Evolutionary conservation across 352 stramenopile genomes (phyloP).

Genomic region (Globisporangium recalcitrans): DNA sequence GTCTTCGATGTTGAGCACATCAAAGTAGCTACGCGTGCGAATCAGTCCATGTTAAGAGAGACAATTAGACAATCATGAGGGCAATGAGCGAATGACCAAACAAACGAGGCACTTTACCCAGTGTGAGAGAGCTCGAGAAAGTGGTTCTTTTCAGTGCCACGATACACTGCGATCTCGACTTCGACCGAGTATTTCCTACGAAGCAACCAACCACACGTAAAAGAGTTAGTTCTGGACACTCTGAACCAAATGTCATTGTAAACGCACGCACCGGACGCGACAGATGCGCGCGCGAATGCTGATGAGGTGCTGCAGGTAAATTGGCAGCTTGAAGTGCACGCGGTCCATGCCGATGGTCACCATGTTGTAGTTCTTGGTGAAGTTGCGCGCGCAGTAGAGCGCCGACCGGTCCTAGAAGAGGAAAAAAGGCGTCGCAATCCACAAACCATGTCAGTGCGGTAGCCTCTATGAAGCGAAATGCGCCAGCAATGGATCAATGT

Average conservation of each 20-base stretch:
- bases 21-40: conserved; percentile 23
- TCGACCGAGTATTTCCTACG: conserved; percentile 32
- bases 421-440: not conserved
- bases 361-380: conserved; percentile 73
- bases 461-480: too few relatives aligned
- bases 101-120: conserved; percentile 8
- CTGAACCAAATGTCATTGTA: not conserved
- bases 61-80: not conserved
- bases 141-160: conserved; percentile 17
- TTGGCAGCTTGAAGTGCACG: conserved; percentile 65
- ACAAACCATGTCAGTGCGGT: not conserved
- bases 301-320: conserved; percentile 48
- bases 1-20: conserved; percentile 36
- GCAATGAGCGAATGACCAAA: not conserved
- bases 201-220: too few relatives aligned
- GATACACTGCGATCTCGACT: conserved; percentile 35
- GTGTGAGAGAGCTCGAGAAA: conserved; percentile 27
- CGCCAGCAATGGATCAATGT: too few relatives aligned
- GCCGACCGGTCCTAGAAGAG: conserved; percentile 44
- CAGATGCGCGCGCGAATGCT: conserved; percentile 57
- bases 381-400: conserved; percentile 63
- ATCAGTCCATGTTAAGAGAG: not conserved
- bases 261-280: conserved; percentile 45
- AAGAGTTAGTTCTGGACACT: too few relatives aligned
- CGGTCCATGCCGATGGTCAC: conserved; percentile 76